Percentiles rank a stretch among this genome's conserved stretches.
phyloP scores from a whole-genome alignment of 139 green algal genomes.

The Chlorella vulgaris region DNA sequence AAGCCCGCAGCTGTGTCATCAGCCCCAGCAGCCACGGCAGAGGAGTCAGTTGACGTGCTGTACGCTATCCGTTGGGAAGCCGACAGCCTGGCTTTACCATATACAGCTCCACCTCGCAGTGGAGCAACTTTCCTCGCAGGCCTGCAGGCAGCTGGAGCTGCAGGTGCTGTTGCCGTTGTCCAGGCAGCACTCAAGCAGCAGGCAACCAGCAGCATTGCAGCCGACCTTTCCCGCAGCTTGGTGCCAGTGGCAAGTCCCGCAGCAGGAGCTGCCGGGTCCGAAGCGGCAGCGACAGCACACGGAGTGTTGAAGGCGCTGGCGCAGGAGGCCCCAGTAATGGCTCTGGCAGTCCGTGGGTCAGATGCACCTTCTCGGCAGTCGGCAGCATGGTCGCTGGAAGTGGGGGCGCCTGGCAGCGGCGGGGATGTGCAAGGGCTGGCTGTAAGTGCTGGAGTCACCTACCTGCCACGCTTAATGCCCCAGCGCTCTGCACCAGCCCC shows the following conservation, averaged over 20 bases:
- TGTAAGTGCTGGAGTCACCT: background rate
- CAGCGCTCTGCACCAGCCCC: background rate
- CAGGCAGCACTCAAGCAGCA: slow-evolving; percentile 7
- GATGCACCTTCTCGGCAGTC: background rate
- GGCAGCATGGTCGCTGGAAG: background rate
- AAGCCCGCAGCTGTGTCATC: too few species aligned
- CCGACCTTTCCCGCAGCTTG: background rate
- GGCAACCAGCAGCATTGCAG: background rate
- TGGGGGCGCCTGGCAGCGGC: background rate
- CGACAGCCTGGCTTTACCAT: background rate
- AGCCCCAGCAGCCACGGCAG: background rate
- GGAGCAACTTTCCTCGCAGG: background rate
- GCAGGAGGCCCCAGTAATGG: slow-evolving; percentile 27
- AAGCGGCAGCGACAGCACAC: slow-evolving; percentile 1
- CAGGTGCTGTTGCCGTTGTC: background rate
- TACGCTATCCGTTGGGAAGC: slow-evolving; percentile 28
- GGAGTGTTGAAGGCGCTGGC: slow-evolving; percentile 46
- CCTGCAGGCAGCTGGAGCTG: background rate
- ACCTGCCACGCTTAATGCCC: slow-evolving; percentile 19
- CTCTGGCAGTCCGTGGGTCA: background rate
- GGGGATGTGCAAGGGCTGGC: slow-evolving; percentile 31
- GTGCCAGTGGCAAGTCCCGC: background rate
- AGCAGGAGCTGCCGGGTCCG: background rate
- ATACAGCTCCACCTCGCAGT: too few species aligned
- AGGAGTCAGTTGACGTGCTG: background rate